Evolutionary conservation across 2,329 filamentous ascomycete species (phyloP).

Genomic region (Fusarium duplospermum): DNA sequence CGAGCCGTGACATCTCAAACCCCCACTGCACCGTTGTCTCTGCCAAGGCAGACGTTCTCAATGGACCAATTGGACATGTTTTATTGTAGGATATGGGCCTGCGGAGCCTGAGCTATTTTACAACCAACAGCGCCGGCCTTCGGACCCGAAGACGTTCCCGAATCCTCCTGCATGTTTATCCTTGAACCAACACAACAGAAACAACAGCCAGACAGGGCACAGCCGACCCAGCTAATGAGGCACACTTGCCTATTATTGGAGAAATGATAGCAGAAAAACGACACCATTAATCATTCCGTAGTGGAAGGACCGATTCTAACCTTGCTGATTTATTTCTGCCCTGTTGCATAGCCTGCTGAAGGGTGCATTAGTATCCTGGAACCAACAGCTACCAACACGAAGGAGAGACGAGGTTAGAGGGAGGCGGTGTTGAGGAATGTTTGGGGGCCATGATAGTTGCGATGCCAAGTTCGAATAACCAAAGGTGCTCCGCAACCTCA

Average conservation of each 20-base stretch:
- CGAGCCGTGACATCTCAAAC: neutral
- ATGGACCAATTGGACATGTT: neutral
- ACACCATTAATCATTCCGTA: neutral
- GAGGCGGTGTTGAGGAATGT: neutral
- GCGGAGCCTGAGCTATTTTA: neutral
- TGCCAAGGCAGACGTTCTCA: neutral
- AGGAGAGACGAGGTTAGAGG: neutral
- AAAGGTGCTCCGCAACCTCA: neutral
- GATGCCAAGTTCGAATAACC: neutral
- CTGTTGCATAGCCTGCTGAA: neutral
- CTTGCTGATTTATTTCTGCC: neutral
- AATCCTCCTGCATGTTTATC: neutral
- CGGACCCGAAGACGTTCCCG: neutral
- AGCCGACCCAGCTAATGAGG: neutral
- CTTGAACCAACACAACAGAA: neutral
- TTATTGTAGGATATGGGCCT: neutral
- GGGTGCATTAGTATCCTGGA: neutral
- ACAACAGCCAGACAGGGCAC: neutral
- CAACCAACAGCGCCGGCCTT: conserved; percentile 1
- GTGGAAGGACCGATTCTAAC: neutral
- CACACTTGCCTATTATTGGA: neutral
- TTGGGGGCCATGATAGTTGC: neutral
- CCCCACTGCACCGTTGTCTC: neutral
- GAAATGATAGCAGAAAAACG: neutral
- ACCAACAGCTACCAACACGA: conserved; percentile 1